Conservation (phyloP, 495 filamentous ascomycete genomes). For the Jackrogersella minutella region DNA sequence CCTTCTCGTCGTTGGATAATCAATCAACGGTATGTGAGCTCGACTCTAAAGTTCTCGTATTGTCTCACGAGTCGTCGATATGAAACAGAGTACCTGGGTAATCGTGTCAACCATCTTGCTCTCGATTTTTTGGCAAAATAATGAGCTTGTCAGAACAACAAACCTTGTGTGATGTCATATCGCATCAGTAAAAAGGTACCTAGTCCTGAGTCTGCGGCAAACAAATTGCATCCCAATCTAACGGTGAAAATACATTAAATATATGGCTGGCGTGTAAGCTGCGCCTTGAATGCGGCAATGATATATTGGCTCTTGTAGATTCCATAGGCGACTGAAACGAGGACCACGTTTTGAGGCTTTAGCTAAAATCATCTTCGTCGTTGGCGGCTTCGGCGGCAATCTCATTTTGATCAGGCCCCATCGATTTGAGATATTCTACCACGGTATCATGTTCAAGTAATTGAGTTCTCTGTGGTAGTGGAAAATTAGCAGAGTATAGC, state of each 20-base stretch:
- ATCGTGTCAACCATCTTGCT: not conserved
- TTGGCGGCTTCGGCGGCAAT: conserved; percentile 49
- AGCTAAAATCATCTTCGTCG: conserved; percentile 58
- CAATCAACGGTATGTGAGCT: conserved; percentile 16
- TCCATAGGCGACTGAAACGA: not conserved
- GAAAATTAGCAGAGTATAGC: conserved; percentile 41
- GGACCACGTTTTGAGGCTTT: conserved; percentile 13
- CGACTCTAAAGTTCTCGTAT: conserved; percentile 2
- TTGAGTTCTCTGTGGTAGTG: conserved; percentile 44
- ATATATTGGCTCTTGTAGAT: not conserved
- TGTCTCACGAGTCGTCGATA: conserved; percentile 11
- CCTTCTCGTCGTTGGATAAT: conserved; percentile 4
- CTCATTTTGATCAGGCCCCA: conserved; percentile 50
- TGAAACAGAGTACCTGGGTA: not conserved
- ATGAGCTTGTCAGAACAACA: not conserved
- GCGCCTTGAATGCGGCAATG: not conserved
- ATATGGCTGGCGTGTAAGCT: not conserved
- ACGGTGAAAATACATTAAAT: conserved; percentile 14
- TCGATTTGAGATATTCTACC: conserved; percentile 55
- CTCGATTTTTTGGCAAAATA: not conserved
- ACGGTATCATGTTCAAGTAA: conserved; percentile 51
- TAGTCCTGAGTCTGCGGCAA: conserved; percentile 11
- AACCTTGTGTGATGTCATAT: conserved; percentile 15
- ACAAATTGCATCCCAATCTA: conserved; percentile 16
- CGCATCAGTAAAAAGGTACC: conserved; percentile 4